Conservation (phyloP, 176 grass and related monocot genomes). For the Eragrostis curvula region DNA sequence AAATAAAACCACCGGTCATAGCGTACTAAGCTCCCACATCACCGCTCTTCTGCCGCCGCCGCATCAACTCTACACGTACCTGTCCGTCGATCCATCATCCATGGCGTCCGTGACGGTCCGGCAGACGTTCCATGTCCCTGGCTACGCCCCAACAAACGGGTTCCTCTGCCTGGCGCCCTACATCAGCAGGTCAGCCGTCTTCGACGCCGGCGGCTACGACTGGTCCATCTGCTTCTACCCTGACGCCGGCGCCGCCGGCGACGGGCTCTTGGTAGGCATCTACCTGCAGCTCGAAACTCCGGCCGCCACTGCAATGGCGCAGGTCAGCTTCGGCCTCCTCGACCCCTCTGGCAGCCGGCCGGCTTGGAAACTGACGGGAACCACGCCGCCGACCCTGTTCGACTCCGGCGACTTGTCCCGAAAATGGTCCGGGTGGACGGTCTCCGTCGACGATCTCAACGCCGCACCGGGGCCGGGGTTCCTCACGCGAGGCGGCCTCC, state of each 20-base stretch:
- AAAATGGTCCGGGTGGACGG: too few species aligned
- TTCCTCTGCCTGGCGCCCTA: neutral
- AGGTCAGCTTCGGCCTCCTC: neutral
- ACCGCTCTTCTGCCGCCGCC: too few species aligned
- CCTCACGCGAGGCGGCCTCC: neutral
- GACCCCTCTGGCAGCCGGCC: neutral
- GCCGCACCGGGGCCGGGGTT: neutral
- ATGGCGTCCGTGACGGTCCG: neutral
- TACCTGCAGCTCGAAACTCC: neutral
- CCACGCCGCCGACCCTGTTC: too few species aligned
- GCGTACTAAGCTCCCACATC: too few species aligned
- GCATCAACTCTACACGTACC: too few species aligned
- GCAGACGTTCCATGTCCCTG: neutral
- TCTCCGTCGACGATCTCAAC: too few species aligned
- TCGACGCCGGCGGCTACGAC: neutral
- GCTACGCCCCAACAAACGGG: neutral
- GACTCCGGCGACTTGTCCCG: too few species aligned
- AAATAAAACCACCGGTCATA: too few species aligned
- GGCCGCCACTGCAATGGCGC: neutral
- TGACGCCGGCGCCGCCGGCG: neutral
- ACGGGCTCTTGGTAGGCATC: neutral
- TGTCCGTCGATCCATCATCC: too few species aligned
- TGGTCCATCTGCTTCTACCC: neutral
- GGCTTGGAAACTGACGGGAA: neutral
- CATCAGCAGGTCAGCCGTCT: neutral